phyloP scores from a whole-genome alignment of 257 asterid genomes.

The Thymus mandschuricus region DNA sequence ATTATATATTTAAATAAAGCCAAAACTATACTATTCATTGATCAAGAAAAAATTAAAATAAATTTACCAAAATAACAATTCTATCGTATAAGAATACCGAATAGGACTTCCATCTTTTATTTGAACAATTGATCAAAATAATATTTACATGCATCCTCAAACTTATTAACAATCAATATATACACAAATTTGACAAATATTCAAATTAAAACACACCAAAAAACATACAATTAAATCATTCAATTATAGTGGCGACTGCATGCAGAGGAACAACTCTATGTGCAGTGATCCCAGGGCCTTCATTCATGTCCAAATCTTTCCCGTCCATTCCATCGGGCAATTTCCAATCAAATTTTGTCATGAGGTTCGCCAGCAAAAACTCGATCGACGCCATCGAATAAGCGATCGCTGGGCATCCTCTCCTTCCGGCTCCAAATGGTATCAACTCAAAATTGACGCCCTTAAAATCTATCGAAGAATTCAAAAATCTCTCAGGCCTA shows the following conservation, averaged over 20 bases:
- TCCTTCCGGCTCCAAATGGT: slow-evolving; percentile 56
- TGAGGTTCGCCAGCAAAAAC: slow-evolving; percentile 35
- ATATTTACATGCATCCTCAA: no score
- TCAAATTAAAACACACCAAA: no score
- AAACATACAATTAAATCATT: no score
- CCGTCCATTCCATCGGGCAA: slow-evolving; percentile 37
- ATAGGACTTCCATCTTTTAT: no score
- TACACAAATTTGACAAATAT: no score
- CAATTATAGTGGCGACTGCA: neutral
- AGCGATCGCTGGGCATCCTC: slow-evolving; percentile 26
- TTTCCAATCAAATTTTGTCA: slow-evolving; percentile 45
- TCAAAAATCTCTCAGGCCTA: slow-evolving; percentile 41
- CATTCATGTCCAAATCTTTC: slow-evolving; percentile 49
- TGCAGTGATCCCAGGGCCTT: slow-evolving; percentile 38
- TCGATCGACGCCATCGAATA: slow-evolving; percentile 7
- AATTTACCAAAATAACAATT: no score
- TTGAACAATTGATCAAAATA: no score
- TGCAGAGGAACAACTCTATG: slow-evolving; percentile 18
- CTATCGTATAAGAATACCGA: no score
- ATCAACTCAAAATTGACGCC: slow-evolving; percentile 47
- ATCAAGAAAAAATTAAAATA: no score
- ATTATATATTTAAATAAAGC: no score
- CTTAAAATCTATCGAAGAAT: slow-evolving; percentile 24
- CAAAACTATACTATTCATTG: no score
- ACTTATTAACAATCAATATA: no score